Evolutionary conservation across 352 stramenopile genomes (phyloP).

Genomic region (Phytophthora sp.): DNA sequence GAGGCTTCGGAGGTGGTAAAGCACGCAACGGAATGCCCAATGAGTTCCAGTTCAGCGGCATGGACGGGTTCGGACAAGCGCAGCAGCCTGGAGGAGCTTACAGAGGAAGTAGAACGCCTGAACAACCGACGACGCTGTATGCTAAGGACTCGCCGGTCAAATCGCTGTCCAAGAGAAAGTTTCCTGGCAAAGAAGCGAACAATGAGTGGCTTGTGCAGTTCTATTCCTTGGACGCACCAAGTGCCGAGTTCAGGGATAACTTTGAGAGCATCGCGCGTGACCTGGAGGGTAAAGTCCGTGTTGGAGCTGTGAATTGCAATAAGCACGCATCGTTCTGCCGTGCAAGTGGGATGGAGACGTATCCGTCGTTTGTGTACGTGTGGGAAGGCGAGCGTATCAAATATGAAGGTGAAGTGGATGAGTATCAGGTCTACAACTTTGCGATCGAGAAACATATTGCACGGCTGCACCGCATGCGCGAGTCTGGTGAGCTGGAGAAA

Average conservation of each 20-base stretch:
- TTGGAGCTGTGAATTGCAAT: conserved; percentile 81
- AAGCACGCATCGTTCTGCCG: conserved; percentile 67
- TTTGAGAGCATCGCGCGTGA: conserved; percentile 75
- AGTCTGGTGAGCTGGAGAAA: conserved; percentile 71
- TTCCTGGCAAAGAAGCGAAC: conserved; percentile 65
- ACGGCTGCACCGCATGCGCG: conserved; percentile 68
- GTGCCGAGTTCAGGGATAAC: conserved; percentile 64
- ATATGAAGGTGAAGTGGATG: conserved; percentile 74
- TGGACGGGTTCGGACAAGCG: conserved; percentile 78
- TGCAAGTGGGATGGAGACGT: conserved; percentile 37
- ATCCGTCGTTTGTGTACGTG: conserved; percentile 73
- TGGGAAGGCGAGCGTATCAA: conserved; percentile 57
- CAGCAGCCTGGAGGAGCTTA: conserved; percentile 26
- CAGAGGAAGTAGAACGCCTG: background rate
- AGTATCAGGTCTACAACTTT: conserved; percentile 87
- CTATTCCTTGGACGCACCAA: conserved; percentile 63
- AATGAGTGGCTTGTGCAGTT: conserved; percentile 89
- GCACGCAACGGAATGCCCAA: conserved; percentile 44
- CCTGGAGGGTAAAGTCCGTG: conserved; percentile 71
- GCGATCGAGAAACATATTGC: conserved; percentile 83
- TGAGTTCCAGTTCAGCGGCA: conserved; percentile 83
- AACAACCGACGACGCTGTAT: conserved; percentile 57
- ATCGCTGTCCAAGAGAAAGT: conserved; percentile 75
- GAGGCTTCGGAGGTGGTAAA: conserved; percentile 30
- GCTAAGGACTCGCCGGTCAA: conserved; percentile 64